These are phyloP conservation scores for Santalum album DNA, from an alignment of 164 flowering plant genomes.

Conservation along the genomic window DNA sequence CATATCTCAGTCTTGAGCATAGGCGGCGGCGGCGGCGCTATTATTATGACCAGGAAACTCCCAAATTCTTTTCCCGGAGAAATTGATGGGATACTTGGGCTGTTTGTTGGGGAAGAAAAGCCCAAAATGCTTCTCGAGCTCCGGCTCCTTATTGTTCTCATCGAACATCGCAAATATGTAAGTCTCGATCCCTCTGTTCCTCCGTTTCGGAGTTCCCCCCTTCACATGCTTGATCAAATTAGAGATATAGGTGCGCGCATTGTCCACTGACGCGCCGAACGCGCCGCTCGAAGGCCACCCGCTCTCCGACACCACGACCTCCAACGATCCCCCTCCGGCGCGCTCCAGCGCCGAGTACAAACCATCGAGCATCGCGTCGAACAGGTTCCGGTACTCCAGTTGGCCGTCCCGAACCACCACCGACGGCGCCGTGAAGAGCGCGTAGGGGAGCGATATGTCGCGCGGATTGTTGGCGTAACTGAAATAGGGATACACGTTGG, in stretches of 20 bases:
- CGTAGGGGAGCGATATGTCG: slow-evolving; percentile 21
- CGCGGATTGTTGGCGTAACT: slow-evolving; percentile 18
- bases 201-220: slow-evolving; percentile 12
- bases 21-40: too few species aligned
- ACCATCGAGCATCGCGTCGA: slow-evolving; percentile 35
- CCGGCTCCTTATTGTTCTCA: neutral
- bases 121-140: neutral
- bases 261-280: slow-evolving; percentile 13
- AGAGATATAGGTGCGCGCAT: slow-evolving; percentile 17
- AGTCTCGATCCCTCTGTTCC: neutral
- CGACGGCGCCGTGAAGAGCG: slow-evolving; percentile 22
- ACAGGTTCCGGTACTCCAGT: slow-evolving; percentile 20
- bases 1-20: too few species aligned
- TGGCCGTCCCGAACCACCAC: slow-evolving; percentile 17
- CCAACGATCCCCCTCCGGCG: slow-evolving; percentile 12
- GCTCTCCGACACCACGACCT: slow-evolving; percentile 30
- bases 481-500: slow-evolving; percentile 30
- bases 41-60: too few species aligned
- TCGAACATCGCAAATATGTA: slow-evolving; percentile 2
- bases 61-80: neutral
- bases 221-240: slow-evolving; percentile 22
- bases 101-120: slow-evolving; percentile 1
- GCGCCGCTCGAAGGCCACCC: slow-evolving; percentile 39
- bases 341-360: slow-evolving; percentile 26
- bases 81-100: neutral